These are phyloP conservation scores for Friedmanniomyces endolithicus DNA, from an alignment of 495 filamentous ascomycete species.

Conservation along the genomic window DNA sequence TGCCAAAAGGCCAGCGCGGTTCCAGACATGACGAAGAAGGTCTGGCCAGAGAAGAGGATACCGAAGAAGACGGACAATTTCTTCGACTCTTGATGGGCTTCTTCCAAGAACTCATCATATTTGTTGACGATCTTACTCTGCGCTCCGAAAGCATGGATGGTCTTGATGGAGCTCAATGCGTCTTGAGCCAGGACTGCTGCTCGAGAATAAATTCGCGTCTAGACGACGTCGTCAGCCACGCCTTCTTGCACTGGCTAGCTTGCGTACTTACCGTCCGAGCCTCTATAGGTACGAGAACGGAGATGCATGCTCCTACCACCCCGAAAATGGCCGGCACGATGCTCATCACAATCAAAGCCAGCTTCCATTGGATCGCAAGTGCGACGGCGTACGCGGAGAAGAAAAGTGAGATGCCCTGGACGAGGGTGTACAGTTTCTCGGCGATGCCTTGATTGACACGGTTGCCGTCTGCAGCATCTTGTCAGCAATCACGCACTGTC, in stretches of 20 bases:
- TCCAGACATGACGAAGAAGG: conserved; percentile 15
- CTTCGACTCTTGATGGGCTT: conserved; percentile 10
- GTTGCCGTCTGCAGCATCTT: conserved; percentile 7
- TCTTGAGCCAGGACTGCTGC: conserved; percentile 14
- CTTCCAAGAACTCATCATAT: conserved; percentile 15
- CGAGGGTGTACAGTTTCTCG: conserved; percentile 15
- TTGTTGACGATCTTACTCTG: conserved; percentile 3
- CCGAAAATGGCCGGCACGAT: conserved; percentile 16
- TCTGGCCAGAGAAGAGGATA: conserved; percentile 11
- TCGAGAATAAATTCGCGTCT: conserved; percentile 13
- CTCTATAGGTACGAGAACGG: conserved; percentile 4
- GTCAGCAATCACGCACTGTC: neutral
- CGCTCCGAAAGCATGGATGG: conserved; percentile 18
- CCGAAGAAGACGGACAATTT: conserved; percentile 16
- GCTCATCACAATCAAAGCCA: conserved; percentile 18
- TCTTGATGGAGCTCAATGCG: conserved; percentile 15
- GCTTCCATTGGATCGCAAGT: conserved; percentile 20
- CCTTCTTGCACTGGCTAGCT: neutral
- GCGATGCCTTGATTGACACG: conserved; percentile 17
- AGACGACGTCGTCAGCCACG: neutral
- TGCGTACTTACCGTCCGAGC: neutral
- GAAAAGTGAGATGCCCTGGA: conserved; percentile 16
- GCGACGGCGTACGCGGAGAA: conserved; percentile 20
- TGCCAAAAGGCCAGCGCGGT: conserved; percentile 20
- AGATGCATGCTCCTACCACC: neutral